Evolutionary conservation across 2,329 filamentous ascomycete genomes (phyloP), one percentile per base, ranked within the genome.

Genomic region (Tolypocladium album): DNA sequence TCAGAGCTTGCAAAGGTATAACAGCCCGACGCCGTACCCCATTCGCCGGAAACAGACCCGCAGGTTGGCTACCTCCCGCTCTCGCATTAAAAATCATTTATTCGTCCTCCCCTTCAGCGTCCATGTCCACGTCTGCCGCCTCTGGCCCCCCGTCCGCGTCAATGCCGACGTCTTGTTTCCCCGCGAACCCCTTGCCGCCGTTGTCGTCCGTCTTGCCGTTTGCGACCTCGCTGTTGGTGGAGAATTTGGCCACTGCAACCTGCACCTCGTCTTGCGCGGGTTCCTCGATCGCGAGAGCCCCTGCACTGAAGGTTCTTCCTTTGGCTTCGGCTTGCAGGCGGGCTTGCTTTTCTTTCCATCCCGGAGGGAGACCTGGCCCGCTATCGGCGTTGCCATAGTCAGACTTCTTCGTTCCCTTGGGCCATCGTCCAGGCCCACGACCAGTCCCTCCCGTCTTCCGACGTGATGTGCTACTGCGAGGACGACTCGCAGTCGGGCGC

Each of bases 361-460:
- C 78, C 3, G 85, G 85, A 1, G 85, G 84, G 22, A 87, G 72
- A 2, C 85, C 85, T 2, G 85, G 85, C 1, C 84, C 85, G 65
- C 84, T 87, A 40, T 83, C 82, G 0, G 85, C 85, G 62, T 87
- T 87, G 0, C 84, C 84, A 60, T 88, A 88, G 66, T 88, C 85
- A 45, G 82, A 82, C 69, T 88, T 88, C 71, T 86, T 88, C 0
- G 84, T 87, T 6, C 85, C 85, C 68, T 87, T 88, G 0, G 85
- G 85, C 83, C 84, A 88, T 50, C 85, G 78, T 0, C 85, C 85
- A 1, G 85, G 85, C 0, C 85, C 85, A 58, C 85, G 79, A 2
- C 85, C 85, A 1, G 85, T 88, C 4, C 85, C 84, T 2, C 85
- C 84, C 6, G 79, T 76, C 70, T 83, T 86, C 53, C 82, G 76